Evolutionary conservation across 2,329 filamentous ascomycete genomes (phyloP), one percentile per base, ranked within the genome.

Genomic region (Ascochyta rabiei): DNA sequence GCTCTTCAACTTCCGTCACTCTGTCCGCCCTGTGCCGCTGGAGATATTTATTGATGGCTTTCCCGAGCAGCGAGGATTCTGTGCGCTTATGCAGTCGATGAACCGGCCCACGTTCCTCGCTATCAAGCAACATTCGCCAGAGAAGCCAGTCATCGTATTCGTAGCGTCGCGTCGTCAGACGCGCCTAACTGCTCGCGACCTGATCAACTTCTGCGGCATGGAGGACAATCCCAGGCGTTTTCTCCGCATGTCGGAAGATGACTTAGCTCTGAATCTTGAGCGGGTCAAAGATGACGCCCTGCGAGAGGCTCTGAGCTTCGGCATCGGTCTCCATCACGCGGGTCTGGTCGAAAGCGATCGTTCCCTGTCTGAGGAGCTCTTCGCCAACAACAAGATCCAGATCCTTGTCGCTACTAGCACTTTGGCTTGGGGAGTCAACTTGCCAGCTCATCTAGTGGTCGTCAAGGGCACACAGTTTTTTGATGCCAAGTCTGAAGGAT

Each of bases 391-490:
- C 81, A 97, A 98, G 78, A 96, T 99, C 48, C 95, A 99, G 72
- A 93, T 99, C 54, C 83, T 99, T 0, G 88, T 99, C 4, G 95
- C 95, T 3, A 99, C 95, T 0, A 96, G 91, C 72, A 99, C 96
- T 0, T 84, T 99, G 23, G 95, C 95, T 0, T 99, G 95, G 95
- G 96, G 95, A 77, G 93, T 99, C 67, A 99, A 99, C 73, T 80
- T 99, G 67, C 96, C 96, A 0, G 95, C 96, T 1, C 96, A 99
- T 77, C 82, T 99, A 5, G 95, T 99, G 2, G 90, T 99, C 1
- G 96, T 99, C 56, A 99, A 99, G 75, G 95, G 95, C 48, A 99
- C 95, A 0, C 96, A 99, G 69, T 99, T 90, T 78, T 99, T 96
- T 72, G 95, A 99, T 68, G 95, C 95, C 34, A 99, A 99, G 77